These are phyloP conservation scores for Fusarium sp. DNA, from an alignment of 2,329 filamentous ascomycete genomes.

Conservation along the genomic window DNA sequence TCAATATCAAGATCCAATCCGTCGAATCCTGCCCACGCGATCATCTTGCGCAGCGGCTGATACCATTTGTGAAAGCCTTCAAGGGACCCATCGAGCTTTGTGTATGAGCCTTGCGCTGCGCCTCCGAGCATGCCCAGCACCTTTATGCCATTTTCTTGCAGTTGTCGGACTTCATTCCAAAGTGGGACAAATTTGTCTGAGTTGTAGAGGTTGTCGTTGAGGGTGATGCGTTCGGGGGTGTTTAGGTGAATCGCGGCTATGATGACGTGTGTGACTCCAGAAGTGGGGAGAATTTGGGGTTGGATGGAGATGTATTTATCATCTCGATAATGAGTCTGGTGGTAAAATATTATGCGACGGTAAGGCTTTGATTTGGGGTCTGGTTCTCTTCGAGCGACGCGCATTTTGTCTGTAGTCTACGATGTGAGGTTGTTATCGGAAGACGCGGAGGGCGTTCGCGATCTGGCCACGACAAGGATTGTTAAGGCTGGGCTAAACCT, in stretches of 20 bases:
- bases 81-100: constrained; percentile 67
- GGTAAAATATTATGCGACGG: constrained; percentile 64
- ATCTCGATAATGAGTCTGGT: constrained; percentile 63
- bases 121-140: constrained; percentile 89
- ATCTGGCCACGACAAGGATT: constrained; percentile 2
- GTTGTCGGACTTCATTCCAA: constrained; percentile 80
- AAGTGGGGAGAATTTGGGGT: constrained; percentile 59
- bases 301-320: constrained; percentile 65
- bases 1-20: constrained; percentile 85
- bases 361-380: constrained; percentile 4
- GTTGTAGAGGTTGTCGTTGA: constrained; percentile 82
- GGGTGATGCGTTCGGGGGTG: constrained; percentile 73
- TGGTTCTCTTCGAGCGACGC: constrained; percentile 8
- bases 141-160: constrained; percentile 81
- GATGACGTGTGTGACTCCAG: constrained; percentile 81
- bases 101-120: constrained; percentile 80
- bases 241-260: constrained; percentile 88
- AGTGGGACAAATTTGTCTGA: constrained; percentile 76
- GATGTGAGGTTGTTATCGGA: constrained; percentile 10
- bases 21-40: constrained; percentile 72
- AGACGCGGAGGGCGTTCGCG: constrained; percentile 12
- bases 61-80: constrained; percentile 82
- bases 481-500: not conserved
- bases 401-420: constrained; percentile 17
- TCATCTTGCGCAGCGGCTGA: constrained; percentile 73